Conservation (phyloP, 2,329 filamentous ascomycete genomes). For the Rutstroemia sp. region DNA sequence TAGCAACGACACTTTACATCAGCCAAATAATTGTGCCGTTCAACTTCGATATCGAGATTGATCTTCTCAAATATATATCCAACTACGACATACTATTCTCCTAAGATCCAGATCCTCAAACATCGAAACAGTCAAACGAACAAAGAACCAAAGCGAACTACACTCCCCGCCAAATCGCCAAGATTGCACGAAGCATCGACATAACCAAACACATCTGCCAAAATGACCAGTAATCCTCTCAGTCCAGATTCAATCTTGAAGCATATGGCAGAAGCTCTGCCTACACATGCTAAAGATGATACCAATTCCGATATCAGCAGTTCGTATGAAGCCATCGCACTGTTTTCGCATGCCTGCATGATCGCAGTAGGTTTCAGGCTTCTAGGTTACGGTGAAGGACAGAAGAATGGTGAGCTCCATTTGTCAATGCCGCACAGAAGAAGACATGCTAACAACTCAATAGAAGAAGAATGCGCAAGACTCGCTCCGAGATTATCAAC, state of each 20-base stretch:
- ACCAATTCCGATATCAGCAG: slow-evolving; percentile 57
- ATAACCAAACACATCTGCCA: slow-evolving; percentile 4
- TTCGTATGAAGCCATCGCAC: slow-evolving; percentile 73
- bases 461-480: slow-evolving; percentile 49
- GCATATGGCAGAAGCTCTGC: slow-evolving; percentile 52
- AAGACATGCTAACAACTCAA: slow-evolving; percentile 8
- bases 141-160: background rate
- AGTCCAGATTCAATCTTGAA: slow-evolving; percentile 41
- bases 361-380: slow-evolving; percentile 71
- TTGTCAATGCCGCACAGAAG: background rate
- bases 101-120: too few relatives aligned
- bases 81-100: too few relatives aligned
- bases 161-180: too few relatives aligned
- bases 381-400: slow-evolving; percentile 76
- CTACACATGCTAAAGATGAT: slow-evolving; percentile 45
- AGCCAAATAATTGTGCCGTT: background rate
- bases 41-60: background rate
- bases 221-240: slow-evolving; percentile 32
- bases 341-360: slow-evolving; percentile 82
- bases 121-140: background rate
- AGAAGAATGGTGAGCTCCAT: slow-evolving; percentile 52
- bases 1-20: background rate
- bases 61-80: background rate
- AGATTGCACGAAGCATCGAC: background rate
- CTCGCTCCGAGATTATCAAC: slow-evolving; percentile 58